Base-by-base conservation (phyloP, 1,139 yeast species). In the Tardiomyces digboiensis region DNA sequence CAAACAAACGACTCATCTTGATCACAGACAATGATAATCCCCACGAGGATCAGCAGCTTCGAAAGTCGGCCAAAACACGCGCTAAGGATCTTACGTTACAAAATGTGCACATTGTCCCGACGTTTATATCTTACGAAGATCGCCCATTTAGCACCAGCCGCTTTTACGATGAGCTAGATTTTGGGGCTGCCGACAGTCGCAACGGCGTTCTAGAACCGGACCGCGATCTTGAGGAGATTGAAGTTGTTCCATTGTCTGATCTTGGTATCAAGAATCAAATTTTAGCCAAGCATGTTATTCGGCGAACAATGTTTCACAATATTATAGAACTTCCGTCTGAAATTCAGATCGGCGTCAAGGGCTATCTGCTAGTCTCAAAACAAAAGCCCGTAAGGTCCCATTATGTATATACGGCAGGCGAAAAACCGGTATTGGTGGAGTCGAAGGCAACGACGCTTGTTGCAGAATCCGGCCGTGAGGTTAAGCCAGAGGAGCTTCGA, bases 341-440 rank as follows among this genome's bases (percentile, higher is more conserved):
- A 1, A 51, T 87, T 14, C 71, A 73, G 0, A 74, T 91, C 42
- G 82, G 87, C 0, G 69, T 88, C 1, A 77, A 75, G 53, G 97
- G 95, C 0, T 84, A 80, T 55, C 65, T 82, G 0, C 67, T 84
- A n/a, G 75, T 73, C 51, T 67, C 72, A 14, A 77, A 75, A 44
- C 82, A 80, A 48, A 70, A 67, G 40, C 58, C 76, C 1, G 66
- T 71, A 22, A 66, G 71, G 43, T 60, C 70, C 7, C 68, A 66
- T 36, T 61, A 64, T 38, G 70, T 82, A 18, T 78, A 76, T 58
- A 76, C 76, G 36, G 68, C 72, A 41, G 76, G 73, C 3, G 81
- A 76, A 22, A 53, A 61, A 5, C 67, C 78, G 43, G 69, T 72
- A 49, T 70, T 76, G 36, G 91, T 81, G 0, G 71, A 72, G 43